phyloP scores from a whole-genome alignment of 108 stramenopile genomes.

The Nitzschia sp. region DNA sequence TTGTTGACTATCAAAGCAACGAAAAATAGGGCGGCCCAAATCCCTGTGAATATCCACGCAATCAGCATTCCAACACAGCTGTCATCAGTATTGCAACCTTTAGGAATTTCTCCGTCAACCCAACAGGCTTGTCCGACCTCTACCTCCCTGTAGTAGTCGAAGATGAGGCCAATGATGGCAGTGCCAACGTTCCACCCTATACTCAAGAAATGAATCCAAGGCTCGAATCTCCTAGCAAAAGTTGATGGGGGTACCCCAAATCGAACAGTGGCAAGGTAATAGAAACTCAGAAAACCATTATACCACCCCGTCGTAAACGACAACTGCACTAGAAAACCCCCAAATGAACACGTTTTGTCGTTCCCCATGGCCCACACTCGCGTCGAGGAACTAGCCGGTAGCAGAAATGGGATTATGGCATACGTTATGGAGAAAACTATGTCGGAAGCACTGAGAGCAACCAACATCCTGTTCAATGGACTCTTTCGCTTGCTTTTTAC shows the following conservation, averaged over 20 bases:
- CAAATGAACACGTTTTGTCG: constrained; percentile 17
- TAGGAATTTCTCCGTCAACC: not conserved
- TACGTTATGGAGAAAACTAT: constrained; percentile 2
- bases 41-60: constrained; percentile 12
- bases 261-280: constrained; percentile 17
- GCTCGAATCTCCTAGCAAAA: constrained; percentile 3
- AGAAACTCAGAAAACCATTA: constrained; percentile 21
- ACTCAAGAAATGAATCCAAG: not conserved
- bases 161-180: not conserved
- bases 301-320: constrained; percentile 9
- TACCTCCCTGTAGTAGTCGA: not conserved
- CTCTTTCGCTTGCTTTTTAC: not conserved
- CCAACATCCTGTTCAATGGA: constrained; percentile 10
- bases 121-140: constrained; percentile 11
- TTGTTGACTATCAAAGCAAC: not conserved
- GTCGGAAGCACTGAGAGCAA: constrained; percentile 10
- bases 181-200: not conserved
- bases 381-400: not conserved
- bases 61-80: not conserved
- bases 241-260: not conserved
- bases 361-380: constrained; percentile 25
- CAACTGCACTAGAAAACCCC: constrained; percentile 21
- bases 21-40: not conserved
- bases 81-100: not conserved
- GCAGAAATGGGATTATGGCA: not conserved